Base-by-base conservation (phyloP, 2,329 filamentous ascomycete species). In the Cladosporium sphaerospermum region DNA sequence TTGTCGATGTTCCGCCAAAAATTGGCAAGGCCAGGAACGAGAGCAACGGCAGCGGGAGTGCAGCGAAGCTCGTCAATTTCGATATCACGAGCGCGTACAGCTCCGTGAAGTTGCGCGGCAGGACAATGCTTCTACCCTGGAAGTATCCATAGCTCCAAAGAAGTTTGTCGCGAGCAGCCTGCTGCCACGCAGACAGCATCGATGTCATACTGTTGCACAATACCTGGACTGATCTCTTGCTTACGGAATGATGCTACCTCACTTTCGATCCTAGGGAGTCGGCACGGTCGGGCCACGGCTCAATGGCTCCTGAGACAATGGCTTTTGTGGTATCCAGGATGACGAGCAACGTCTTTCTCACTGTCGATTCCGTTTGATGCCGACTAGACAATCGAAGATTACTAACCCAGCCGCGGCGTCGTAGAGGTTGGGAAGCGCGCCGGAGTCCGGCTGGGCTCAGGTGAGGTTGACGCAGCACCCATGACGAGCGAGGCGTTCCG, bases 1-100 rank as follows among this genome's bases (percentile, higher is more conserved):
- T 90, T 1, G 89, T 92, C 40, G 76, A 85, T 74, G 86, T 90
- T 6, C 86, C 86, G 28, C 85, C 86, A 39, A 88, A 71, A 58
- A 89, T 78, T 1, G 87, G 87, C 36, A 92, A 76, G 1, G 86
- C 88, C 54, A 91, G 74, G 45, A 91, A 74, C 19, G 87, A 73
- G n/a, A 74, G 66, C 14, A 76, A 58, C 2, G 74, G 74, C 39
- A 76, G 62, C 7, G 67, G 67, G 4, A 68, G 54, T 1, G 66
- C 55, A 18, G 66, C 36, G 2, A 68, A 40, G 45, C 60, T 63
- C 4, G 65, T 63, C 11, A 59, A 48, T 45, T 65, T 64, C 13
- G 62, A 61, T 13, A 67, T 49, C 5, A 61, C 18, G 1, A 53
- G 47, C 19, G 59, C 62, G 13, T 61, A 66, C 11, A 64, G 39